Evolutionary conservation across 345 rosid species (phyloP).

Genomic region (Tarenaya hassleriana): DNA sequence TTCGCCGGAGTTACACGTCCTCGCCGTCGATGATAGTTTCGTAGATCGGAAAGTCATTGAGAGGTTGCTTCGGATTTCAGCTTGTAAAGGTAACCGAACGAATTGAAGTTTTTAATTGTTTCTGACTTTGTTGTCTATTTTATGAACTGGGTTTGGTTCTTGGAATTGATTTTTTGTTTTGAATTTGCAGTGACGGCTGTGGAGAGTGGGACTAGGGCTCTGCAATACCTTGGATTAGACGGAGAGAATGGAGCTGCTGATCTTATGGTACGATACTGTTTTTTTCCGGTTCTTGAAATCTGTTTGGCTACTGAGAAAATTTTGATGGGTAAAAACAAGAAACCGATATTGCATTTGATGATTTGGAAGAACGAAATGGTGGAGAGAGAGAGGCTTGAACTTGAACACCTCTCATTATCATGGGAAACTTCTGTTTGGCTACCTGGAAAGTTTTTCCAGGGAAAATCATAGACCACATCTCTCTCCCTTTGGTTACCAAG

Average conservation of each 20-base stretch:
- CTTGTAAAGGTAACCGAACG: conserved; percentile 59
- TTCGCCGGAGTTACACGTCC: conserved; percentile 80
- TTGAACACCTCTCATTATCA: too few species aligned
- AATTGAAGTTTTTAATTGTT: conserved; percentile 4
- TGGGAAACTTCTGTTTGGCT: too few species aligned
- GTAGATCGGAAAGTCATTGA: conserved; percentile 81
- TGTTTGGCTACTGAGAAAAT: conserved; percentile 26
- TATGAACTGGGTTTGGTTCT: conserved; percentile 6
- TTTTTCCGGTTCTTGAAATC: background rate
- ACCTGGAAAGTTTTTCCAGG: too few species aligned
- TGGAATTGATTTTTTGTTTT: background rate
- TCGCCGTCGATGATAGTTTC: conserved; percentile 85
- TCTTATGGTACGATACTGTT: conserved; percentile 41
- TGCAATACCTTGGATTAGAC: conserved; percentile 80
- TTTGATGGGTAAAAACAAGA: too few species aligned
- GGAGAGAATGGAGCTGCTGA: conserved; percentile 47
- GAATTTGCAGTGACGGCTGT: conserved; percentile 57
- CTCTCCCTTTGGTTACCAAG: background rate
- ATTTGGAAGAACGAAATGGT: too few species aligned
- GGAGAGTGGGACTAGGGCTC: conserved; percentile 69
- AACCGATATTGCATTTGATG: too few species aligned
- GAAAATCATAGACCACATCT: too few species aligned
- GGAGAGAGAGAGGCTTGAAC: too few species aligned
- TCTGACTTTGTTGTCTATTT: background rate
- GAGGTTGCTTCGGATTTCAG: conserved; percentile 59